Evolutionary conservation across 768 basidiomycete genomes (phyloP), one percentile per base, ranked within the genome.

Genomic region (Crepidotus variabilis): DNA sequence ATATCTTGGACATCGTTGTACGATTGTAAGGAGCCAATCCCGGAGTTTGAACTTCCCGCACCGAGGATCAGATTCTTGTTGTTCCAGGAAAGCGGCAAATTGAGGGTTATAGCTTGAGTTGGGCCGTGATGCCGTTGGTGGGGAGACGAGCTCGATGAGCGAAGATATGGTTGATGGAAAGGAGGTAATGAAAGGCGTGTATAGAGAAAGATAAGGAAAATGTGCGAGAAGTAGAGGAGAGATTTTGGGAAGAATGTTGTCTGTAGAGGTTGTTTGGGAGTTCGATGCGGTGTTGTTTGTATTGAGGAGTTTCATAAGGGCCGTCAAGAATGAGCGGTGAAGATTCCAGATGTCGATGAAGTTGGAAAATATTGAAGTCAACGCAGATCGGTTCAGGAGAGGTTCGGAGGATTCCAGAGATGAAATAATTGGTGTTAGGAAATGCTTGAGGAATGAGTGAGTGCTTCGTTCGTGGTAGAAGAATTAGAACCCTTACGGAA

Each of bases 321-420:
- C 80, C 6, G 80, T 73, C 56, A 85, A 83, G 70, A 92, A 87
- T 1, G 87, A 82, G 51, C 82, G 87, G 70, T 92, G 90, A 45
- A 92, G 78, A 63, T 92, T 93, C 92, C 88, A 92, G 33, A 94
- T 93, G 69, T 94, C 92, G 65, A 92, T 86, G 60, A 94, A 92
- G 69, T 93, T 93, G 59, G 88, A 88, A 70, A 94, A 94, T 34
- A 93, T 75, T 11, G 84, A 78, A 0, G 86, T 88, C 56, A 94
- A 79, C 47, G 84, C 80, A 2, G 80, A 69, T 55, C 89, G 83
- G 57, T 84, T 77, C 50, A 94, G 77, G n/a, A 94, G 69, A 2
- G 90, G 86, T 22, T 81, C 75, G 3, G 83, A 62, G 2, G 82
- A 84, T 59, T 90, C 88, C 60, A 93, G 73, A 5, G 92, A 87